Evolutionary conservation across 352 stramenopile genomes (phyloP), one percentile per base, ranked within the genome.

Genomic region (Thraustochytrium sp.): DNA sequence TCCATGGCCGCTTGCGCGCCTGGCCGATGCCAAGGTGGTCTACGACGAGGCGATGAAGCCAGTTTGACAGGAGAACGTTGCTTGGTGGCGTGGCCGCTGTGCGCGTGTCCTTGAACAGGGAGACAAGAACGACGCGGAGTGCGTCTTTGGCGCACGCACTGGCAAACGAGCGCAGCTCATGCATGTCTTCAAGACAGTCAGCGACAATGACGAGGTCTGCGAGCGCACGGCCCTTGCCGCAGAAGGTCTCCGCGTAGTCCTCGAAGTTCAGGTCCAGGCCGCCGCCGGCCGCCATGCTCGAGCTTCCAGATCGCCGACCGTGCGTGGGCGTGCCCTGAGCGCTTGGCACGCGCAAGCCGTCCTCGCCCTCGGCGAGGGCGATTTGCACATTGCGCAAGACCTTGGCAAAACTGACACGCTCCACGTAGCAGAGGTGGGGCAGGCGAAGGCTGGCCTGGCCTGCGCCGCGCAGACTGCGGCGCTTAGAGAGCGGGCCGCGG

Each of bases 251-350:
- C 0, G 31, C 42, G 51, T 80, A 80, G 3, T 63, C 48, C 48
- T 80, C 46, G 31, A 80, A 80, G 23, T 72, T 53, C 21, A 80
- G 53, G 26, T 80, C 68, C 8, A 80, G 48, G n/a, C 62, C 62
- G n/a, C 26, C 38, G 36, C 21, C 16, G 21, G 40, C 5, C 42
- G 5, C 42, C 42, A 49, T 5, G 16, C 5, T 16, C 5, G 42
- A 5, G 42, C 42, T 5, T 16, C 5, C 5, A 49, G 42, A 5
- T 49, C 42, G n/a, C n/a, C n/a, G n/a, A n/a, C n/a, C n/a, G n/a
- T n/a, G n/a, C n/a, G n/a, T n/a, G n/a, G n/a, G n/a, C n/a, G n/a
- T n/a, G n/a, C n/a, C n/a, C n/a, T n/a, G n/a, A n/a, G n/a, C n/a
- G n/a, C n/a, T n/a, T n/a, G n/a, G n/a, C n/a, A n/a, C n/a, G n/a